A percentile compares a stretch with the other conserved stretches of the same genome.
These are phyloP conservation scores for Ceratobasidium sp. DNA, from an alignment of 1,284 basidiomycete species.

Conservation along the genomic window DNA sequence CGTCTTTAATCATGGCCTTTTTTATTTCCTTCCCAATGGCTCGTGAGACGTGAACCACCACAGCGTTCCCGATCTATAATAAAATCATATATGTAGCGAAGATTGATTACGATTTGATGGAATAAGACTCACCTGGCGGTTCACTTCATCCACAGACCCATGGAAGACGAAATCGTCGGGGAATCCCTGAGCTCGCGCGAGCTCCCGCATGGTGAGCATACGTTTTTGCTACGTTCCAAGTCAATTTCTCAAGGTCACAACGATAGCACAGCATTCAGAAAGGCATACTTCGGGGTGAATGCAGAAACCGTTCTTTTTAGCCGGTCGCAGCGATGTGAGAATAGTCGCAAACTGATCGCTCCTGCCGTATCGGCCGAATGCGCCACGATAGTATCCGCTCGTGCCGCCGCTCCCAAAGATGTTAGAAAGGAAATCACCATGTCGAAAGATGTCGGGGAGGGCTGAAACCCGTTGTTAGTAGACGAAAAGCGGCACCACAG, in stretches of 20 bases:
- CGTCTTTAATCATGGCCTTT: conserved; percentile 37
- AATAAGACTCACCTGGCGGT: conserved; percentile 24
- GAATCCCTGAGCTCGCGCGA: conserved; percentile 40
- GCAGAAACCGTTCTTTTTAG: conserved; percentile 38
- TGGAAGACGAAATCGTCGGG: conserved; percentile 28
- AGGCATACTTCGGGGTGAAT: conserved; percentile 29
- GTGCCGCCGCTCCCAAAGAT: conserved; percentile 37
- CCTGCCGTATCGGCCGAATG: conserved; percentile 31
- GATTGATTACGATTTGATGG: neutral
- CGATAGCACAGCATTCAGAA: neutral
- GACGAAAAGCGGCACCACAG: neutral
- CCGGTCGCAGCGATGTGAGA: conserved; percentile 25
- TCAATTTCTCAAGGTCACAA: neutral
- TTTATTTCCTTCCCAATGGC: conserved; percentile 34
- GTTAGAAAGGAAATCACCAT: conserved; percentile 31
- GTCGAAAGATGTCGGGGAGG: conserved; percentile 10
- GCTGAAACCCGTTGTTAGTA: neutral
- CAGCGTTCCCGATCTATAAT: conserved; percentile 36
- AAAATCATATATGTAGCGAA: neutral
- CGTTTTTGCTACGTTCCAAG: conserved; percentile 21
- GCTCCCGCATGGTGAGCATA: conserved; percentile 37
- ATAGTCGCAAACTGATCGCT: conserved; percentile 27
- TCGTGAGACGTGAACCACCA: conserved; percentile 18
- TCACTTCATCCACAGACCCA: conserved; percentile 32
- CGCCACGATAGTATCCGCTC: conserved; percentile 38